A percentile compares a stretch with the other conserved stretches of the same genome.
phyloP scores from a whole-genome alignment of 2,329 filamentous ascomycete genomes.

The Epichloe bromicola region DNA sequence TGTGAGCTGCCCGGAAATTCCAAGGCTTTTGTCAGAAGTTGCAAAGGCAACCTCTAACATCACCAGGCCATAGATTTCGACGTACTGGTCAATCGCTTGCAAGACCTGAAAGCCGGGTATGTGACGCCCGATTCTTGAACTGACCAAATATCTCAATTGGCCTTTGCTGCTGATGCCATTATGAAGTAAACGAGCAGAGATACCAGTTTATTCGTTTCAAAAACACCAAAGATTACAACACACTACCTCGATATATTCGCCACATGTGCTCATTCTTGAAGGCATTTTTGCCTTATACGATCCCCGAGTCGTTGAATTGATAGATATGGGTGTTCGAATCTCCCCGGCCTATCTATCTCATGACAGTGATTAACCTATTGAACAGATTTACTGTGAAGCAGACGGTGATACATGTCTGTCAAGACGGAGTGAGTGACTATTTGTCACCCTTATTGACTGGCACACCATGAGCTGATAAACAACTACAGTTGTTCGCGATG shows the following conservation, averaged over 20 bases:
- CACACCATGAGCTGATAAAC: conserved; percentile 3
- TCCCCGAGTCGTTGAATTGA: conserved; percentile 64
- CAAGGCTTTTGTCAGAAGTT: background rate
- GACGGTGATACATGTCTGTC: conserved; percentile 90
- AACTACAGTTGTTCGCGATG: conserved; percentile 65
- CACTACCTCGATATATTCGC: conserved; percentile 87
- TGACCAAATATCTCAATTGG: background rate
- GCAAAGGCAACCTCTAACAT: background rate
- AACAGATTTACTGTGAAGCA: conserved; percentile 84
- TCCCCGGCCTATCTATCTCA: background rate
- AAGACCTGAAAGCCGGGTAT: conserved; percentile 85
- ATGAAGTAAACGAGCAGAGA: conserved; percentile 67
- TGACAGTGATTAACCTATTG: conserved; percentile 1
- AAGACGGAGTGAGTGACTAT: conserved; percentile 53
- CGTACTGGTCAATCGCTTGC: conserved; percentile 62
- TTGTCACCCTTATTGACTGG: background rate
- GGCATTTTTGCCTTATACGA: conserved; percentile 95
- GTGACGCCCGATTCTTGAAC: conserved; percentile 11
- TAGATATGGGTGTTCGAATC: conserved; percentile 69
- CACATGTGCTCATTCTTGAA: conserved; percentile 88
- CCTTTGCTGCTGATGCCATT: background rate
- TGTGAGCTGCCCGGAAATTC: conserved; percentile 19
- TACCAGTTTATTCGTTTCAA: conserved; percentile 90
- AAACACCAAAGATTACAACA: conserved; percentile 70
- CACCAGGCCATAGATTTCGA: conserved; percentile 80